Evolutionary conservation across 108 stramenopile species (phyloP).

Genomic region (Schizochytrium sp.): DNA sequence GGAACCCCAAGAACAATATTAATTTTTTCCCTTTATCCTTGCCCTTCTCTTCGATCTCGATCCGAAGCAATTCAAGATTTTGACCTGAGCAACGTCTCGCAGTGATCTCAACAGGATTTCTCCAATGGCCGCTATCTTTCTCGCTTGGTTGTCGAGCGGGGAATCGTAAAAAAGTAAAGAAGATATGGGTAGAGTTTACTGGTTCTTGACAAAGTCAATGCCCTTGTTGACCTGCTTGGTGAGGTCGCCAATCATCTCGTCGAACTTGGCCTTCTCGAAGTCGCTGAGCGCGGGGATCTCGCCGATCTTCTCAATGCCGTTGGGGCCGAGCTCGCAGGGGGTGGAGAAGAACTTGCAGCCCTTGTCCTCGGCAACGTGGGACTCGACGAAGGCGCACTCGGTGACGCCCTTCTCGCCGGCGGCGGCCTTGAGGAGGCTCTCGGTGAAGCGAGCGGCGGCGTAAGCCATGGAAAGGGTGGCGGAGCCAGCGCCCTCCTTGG

Average conservation of each 20-base stretch:
- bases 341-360: constrained; percentile 83
- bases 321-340: constrained; percentile 78
- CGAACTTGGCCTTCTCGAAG: constrained; percentile 86
- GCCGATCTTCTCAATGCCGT: constrained; percentile 86
- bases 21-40: too few relatives aligned
- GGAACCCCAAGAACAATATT: too few relatives aligned
- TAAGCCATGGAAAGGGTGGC: constrained; percentile 98
- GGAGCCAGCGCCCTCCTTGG: constrained; percentile 93
- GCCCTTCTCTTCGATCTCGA: too few relatives aligned
- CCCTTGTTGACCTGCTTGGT: constrained; percentile 92
- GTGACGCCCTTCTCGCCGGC: constrained; percentile 70
- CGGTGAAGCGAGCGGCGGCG: constrained; percentile 86
- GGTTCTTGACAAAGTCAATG: constrained; percentile 66
- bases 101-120: too few relatives aligned
- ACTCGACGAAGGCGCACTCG: constrained; percentile 92
- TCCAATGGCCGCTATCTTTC: too few relatives aligned
- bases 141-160: too few relatives aligned
- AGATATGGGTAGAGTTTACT: neutral
- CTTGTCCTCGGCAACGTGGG: constrained; percentile 63
- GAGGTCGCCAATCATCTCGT: constrained; percentile 92
- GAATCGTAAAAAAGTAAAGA: too few relatives aligned
- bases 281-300: constrained; percentile 69
- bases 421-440: constrained; percentile 80
- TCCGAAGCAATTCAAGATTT: too few relatives aligned
- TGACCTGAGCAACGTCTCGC: too few relatives aligned